Evolutionary conservation across 805 yeast species (phyloP), one percentile per base, ranked within the genome.

Genomic region (Yamadazyma tumulicola): DNA sequence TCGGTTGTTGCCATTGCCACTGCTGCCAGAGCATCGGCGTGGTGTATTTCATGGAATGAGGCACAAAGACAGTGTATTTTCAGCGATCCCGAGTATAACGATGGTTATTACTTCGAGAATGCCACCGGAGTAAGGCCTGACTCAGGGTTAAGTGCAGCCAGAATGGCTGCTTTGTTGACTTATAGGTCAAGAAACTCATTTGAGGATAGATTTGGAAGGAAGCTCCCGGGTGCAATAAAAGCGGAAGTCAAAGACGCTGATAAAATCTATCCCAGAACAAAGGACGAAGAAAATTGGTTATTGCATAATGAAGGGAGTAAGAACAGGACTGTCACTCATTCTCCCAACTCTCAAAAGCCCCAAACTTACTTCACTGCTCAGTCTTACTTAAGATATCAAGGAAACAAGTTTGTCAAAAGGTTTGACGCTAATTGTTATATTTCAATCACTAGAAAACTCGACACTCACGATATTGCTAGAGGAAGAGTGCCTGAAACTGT

Each of bases 21-120:
- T 0, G 79, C 94, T 17, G 96, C 97, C 0, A 72, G 94, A 52
- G 95, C 89, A 28, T 83, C 95, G 2, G 98, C 98, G 0, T 93
- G 98, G 98, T 93, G 97, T 47, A 93, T 93, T 26, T 85, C 96
- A 4, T 93, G 98, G 98, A 91, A 95, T 35, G 98, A 93, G 55
- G 95, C 98, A 2, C 98, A 93, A 61, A 75, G 98, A 49, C 98
- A 93, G 57, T 80, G 95, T 43, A 87, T 93, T 19, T 93, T 89
- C 60, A 82, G 95, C 9, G 98, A 93, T 56, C 97, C 97, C 7
- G 83, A 84, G 53, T 93, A 88, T 57, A 71, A 75, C 37, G 96
- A 89, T 52, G 98, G 98, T 1, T 88, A 85, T 59, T 67, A 67
- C 43, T 91, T 86, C 54, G 63, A 78, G 9, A 64, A 74, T 20